Percentiles rank a stretch among this genome's conserved stretches.
Conservation (phyloP, 1,284 basidiomycete genomes). For the Ceratobasidium sp. region DNA sequence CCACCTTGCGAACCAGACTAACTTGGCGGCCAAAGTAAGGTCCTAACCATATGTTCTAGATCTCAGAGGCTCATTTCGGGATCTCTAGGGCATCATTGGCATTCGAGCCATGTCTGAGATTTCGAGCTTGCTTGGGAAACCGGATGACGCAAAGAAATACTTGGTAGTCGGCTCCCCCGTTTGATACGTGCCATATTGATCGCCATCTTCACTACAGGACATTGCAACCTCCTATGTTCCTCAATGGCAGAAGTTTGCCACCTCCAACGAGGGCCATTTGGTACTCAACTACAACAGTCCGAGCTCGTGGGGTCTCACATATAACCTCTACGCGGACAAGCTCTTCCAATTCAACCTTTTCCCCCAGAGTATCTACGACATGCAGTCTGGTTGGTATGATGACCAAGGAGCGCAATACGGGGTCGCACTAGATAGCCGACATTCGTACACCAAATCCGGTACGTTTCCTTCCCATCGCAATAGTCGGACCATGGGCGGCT, state of each 20-base stretch:
- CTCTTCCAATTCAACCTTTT: constrained; percentile 70
- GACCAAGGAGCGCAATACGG: constrained; percentile 64
- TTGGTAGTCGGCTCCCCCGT: constrained; percentile 58
- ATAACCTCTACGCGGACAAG: constrained; percentile 74
- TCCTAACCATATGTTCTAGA: too few relatives aligned
- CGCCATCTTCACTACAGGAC: constrained; percentile 57
- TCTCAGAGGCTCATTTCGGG: too few relatives aligned
- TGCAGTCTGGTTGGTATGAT: constrained; percentile 58
- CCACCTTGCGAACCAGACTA: constrained; percentile 76
- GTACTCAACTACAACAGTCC: constrained; percentile 58
- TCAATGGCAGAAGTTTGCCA: constrained; percentile 48
- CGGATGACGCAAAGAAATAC: constrained; percentile 64
- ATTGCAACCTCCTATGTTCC: constrained; percentile 45
- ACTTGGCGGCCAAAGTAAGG: constrained; percentile 72
- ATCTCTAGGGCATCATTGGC: constrained; percentile 48
- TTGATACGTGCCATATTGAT: not conserved
- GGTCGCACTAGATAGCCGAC: constrained; percentile 69
- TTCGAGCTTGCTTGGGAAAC: constrained; percentile 63
- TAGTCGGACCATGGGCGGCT: not conserved
- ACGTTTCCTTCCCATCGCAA: constrained; percentile 30
- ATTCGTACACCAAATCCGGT: constrained; percentile 62
- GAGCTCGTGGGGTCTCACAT: constrained; percentile 68
- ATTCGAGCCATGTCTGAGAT: constrained; percentile 71
- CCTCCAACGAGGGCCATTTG: constrained; percentile 47
- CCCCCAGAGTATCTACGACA: constrained; percentile 67